Percentiles rank a stretch among this genome's conserved stretches.
Evolutionary conservation across 164 flowering plant genomes (phyloP).

Genomic region (Echeveria elegans): DNA sequence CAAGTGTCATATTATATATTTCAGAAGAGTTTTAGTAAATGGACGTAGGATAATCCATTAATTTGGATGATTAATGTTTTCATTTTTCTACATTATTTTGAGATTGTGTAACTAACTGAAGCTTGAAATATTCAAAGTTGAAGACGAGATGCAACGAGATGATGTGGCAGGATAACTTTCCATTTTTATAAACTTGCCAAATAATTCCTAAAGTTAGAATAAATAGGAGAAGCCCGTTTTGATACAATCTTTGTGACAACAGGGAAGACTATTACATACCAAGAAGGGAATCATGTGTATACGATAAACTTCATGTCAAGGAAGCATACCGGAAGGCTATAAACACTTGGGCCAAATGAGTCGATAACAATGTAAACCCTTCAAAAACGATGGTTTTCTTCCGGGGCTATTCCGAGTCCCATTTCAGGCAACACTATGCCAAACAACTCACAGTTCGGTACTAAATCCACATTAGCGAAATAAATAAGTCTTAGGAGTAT

Average conservation of each 20-base stretch:
- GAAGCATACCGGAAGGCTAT: conserved; percentile 45
- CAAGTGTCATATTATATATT: too few relatives aligned
- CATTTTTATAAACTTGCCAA: background rate
- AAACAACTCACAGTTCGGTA: too few relatives aligned
- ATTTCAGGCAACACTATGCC: too few relatives aligned
- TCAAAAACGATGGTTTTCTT: conserved; percentile 31
- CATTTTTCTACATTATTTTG: too few relatives aligned
- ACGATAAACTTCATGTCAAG: conserved; percentile 18
- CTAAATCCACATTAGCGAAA: too few relatives aligned
- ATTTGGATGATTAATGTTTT: too few relatives aligned
- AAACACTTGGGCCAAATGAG: conserved; percentile 53
- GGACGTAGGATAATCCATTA: too few relatives aligned
- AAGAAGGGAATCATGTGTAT: conserved; percentile 46
- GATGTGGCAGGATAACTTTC: conserved; percentile 35
- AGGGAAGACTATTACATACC: conserved; percentile 38
- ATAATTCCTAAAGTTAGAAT: background rate
- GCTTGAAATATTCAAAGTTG: too few relatives aligned
- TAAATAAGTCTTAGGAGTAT: too few relatives aligned
- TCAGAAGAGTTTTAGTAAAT: too few relatives aligned
- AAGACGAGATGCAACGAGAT: too few relatives aligned
- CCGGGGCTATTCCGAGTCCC: conserved; percentile 44
- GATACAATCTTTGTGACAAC: conserved; percentile 3
- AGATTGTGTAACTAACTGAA: too few relatives aligned
- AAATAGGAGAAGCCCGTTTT: background rate
- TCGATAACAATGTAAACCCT: conserved; percentile 32